Evolutionary conservation across 177 flowering plant genomes (phyloP), one percentile per base, ranked within the genome.

Genomic region (Vitis hybrid): DNA sequence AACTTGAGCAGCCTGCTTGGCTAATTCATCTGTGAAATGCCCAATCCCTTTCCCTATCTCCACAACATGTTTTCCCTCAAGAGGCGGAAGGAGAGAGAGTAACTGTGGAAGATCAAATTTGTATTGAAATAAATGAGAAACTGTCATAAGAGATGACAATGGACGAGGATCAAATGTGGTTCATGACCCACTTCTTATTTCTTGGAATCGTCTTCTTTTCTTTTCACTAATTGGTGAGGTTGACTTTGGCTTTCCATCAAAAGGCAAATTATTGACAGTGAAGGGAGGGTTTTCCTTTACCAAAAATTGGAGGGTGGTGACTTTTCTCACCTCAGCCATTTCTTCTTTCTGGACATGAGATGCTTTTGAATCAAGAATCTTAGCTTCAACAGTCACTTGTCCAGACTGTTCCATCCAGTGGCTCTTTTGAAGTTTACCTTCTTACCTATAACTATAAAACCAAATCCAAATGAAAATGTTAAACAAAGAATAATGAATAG

Each of bases 351-450:
- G 98, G 47, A 95, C 92, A 72, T 95, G 96, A 17, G 90, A 66
- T 7, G 99, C 99, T 72, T 85, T 85, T 70, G 98, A 93, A 75
- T 95, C 98, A 51, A 95, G 99, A 97, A 95, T 95, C 99, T 89
- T 95, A 18, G 95, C 89, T 70, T 95, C 97, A 56, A 95, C 86
- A 0, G 95, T 89, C 55, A 92, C 79, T 38, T 90, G 90, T 1
- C 57, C 76, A 15, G 97, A 87, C 59, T 95, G 97, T 75, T 95
- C 95, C 4, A 79, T 76, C 99, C 99, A 95, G 81, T 93, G 94
- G 58, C 62, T 89, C 88, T 94, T 95, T 65, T 90, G 93, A 11
- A 82, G 17, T 62, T 87, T 82, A 12, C 97, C 84, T 73, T 94
- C 98, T 64, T 80, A 78, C 12, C 68, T 24, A 24, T 85, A 75